A percentile compares a stretch with the other conserved stretches of the same genome.
Evolutionary conservation across 2,329 filamentous ascomycete genomes (phyloP).

Genomic region (Trichoderma endophyticum): DNA sequence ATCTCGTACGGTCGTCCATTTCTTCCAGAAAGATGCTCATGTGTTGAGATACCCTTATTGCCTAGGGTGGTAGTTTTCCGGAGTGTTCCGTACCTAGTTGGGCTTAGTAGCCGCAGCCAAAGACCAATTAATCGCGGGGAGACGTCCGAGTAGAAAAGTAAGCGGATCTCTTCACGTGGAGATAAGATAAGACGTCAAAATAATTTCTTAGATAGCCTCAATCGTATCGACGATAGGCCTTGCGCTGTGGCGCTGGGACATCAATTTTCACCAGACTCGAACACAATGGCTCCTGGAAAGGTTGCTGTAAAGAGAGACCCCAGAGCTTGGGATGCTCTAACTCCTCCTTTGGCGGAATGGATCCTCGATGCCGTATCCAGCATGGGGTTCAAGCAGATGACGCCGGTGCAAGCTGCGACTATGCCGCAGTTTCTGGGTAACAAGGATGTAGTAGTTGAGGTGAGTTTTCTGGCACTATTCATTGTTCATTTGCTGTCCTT

Average conservation of each 20-base stretch:
- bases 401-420: slow-evolving; percentile 89
- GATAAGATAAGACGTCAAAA: slow-evolving; percentile 31
- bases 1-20: background rate
- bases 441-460: slow-evolving; percentile 89
- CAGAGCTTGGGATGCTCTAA: slow-evolving; percentile 44
- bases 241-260: background rate
- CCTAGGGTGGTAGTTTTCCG: background rate
- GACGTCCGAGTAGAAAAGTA: background rate
- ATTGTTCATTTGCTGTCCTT: background rate
- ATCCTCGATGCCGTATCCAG: slow-evolving; percentile 76
- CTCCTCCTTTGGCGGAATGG: slow-evolving; percentile 57
- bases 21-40: background rate
- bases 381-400: slow-evolving; percentile 86
- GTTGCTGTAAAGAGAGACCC: slow-evolving; percentile 42
- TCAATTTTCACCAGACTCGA: background rate
- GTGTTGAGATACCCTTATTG: background rate
- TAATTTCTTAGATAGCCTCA: slow-evolving; percentile 14
- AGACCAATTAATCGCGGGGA: background rate
- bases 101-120: background rate
- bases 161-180: slow-evolving; percentile 26
- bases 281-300: slow-evolving; percentile 34
- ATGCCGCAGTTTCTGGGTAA: slow-evolving; percentile 85
- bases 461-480: slow-evolving; percentile 28
- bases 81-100: background rate
- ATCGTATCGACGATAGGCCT: background rate